Evolutionary conservation across 768 basidiomycete genomes (phyloP), one percentile per base, ranked within the genome.

Genomic region (Auriscalpium microsporum): DNA sequence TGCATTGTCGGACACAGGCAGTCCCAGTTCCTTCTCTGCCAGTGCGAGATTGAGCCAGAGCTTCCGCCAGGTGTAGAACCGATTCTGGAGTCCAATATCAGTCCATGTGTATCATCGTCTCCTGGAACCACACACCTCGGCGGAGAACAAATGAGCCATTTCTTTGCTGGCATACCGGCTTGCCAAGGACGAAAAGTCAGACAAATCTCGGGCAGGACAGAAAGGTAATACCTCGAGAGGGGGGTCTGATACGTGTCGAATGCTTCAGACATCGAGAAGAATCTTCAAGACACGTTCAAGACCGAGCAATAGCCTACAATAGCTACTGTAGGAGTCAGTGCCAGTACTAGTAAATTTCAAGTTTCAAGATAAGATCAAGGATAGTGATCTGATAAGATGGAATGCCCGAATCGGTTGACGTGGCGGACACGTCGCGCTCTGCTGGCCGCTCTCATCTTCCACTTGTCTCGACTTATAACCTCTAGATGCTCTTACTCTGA

Each of bases 81-180:
- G 86, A 62, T 89, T 94, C 95, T 98, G 60, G 10, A 21, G 8
- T 17, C 4, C 17, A 42, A 17, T 37, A 16, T 33, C n/a, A 54
- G 40, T 23, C 14, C 21, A 23, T 36, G 38, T 52, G 17, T 10
- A 37, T 45, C 54, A 45, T 54, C 52, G 9, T 10, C n/a, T 37
- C 2, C 45, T 16, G n/a, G 38, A 40, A 16, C 14, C 33, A 75
- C 85, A 57, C 65, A 94, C 95, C 50, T 86, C 84, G 38, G 88
- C 81, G n/a, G 95, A 98, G 76, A 98, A 99, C 46, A 99, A 79
- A 70, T 92, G 79, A 10, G 93, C 86, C 95, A 98, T 98, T 73
- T 98, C 94, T 70, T 94, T 94, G 77, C 91, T 95, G 17, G 96
- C 96, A 89, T 98, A 99, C 50, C 95, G 94, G 67, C 94, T 97